phyloP scores from a whole-genome alignment of 768 basidiomycete genomes.

The Tephrocybe sp. region DNA sequence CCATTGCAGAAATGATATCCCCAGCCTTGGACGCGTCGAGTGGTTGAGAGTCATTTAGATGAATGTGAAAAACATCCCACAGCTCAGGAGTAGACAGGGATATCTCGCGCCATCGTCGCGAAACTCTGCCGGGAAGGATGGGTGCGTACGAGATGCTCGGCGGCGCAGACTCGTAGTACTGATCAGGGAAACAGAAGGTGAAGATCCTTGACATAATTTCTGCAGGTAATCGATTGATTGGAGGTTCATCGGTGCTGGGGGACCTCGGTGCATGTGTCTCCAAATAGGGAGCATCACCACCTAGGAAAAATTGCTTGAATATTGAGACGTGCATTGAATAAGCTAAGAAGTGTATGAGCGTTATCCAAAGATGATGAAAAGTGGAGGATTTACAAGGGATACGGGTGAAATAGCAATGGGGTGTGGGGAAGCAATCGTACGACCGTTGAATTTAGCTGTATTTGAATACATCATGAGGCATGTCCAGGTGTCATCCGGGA shows the following conservation, averaged over 20 bases:
- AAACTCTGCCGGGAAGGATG: neutral
- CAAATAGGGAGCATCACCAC: neutral
- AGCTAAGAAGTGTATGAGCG: no score
- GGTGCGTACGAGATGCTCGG: neutral
- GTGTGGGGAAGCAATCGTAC: neutral
- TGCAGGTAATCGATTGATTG: neutral
- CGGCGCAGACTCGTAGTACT: neutral
- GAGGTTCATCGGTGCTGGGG: neutral
- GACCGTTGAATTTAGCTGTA: neutral
- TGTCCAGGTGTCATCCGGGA: neutral
- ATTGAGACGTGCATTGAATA: no score
- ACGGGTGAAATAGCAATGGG: neutral
- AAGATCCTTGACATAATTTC: conserved; percentile 1
- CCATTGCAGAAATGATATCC: neutral
- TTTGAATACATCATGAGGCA: conserved; percentile 1
- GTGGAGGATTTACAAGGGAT: neutral
- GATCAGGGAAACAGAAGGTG: neutral
- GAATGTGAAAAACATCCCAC: neutral
- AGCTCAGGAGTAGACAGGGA: neutral
- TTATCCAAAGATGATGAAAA: no score
- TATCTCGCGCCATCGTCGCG: conserved; percentile 1
- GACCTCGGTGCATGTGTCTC: neutral
- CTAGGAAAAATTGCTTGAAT: no score
- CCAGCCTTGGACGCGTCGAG: neutral
- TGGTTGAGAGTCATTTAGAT: neutral